These are phyloP conservation scores for Colletotrichum zoysiae DNA, from an alignment of 2,329 filamentous ascomycete genomes.

Conservation along the genomic window DNA sequence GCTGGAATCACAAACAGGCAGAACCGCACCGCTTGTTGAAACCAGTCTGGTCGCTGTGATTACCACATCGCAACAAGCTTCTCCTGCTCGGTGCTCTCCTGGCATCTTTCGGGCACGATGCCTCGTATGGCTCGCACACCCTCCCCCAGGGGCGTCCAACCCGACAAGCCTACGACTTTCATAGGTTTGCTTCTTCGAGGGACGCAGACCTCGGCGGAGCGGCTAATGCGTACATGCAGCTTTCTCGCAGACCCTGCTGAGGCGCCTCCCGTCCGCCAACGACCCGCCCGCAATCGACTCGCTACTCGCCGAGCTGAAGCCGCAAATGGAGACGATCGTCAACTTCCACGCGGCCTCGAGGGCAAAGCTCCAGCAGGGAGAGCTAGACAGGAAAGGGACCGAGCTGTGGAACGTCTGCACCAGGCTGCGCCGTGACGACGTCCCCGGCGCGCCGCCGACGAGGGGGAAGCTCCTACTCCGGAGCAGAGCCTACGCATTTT, in stretches of 20 bases:
- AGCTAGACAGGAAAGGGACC: conserved; percentile 68
- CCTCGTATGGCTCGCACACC: background rate
- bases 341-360: background rate
- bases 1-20: background rate
- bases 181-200: background rate
- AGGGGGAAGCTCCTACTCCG: conserved; percentile 53
- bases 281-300: conserved; percentile 43
- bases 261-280: conserved; percentile 37
- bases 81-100: background rate
- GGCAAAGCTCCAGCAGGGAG: conserved; percentile 42
- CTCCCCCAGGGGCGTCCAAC: background rate
- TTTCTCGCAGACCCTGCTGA: conserved; percentile 31
- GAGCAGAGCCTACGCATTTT: conserved; percentile 71
- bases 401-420: conserved; percentile 77
- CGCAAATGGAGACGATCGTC: conserved; percentile 31
- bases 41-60: too few species aligned
- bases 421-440: conserved; percentile 57
- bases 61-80: background rate
- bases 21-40: background rate
- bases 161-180: background rate
- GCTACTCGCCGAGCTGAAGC: conserved; percentile 49
- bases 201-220: background rate
- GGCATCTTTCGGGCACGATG: background rate
- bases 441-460: conserved; percentile 42
- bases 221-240: conserved; percentile 6